Conservation (phyloP, 2,329 filamentous ascomycete species). For the Neopestalotiopsis sp. region DNA sequence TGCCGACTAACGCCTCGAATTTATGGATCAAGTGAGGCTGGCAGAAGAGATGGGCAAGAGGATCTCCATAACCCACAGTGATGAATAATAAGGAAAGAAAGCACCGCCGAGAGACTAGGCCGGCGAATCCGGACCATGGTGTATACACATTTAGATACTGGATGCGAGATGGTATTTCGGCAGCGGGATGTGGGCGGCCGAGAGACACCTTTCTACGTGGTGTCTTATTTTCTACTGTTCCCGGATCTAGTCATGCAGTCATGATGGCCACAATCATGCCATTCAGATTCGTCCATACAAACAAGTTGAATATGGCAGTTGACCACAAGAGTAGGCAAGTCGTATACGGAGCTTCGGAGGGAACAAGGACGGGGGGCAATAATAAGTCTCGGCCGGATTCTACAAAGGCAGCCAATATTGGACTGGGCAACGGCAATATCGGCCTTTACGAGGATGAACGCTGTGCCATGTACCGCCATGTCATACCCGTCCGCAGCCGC, state of each 20-base stretch:
- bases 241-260: background rate
- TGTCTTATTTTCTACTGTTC: background rate
- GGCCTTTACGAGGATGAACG: too few relatives aligned
- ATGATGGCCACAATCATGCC: background rate
- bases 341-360: too few relatives aligned
- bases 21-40: constrained; percentile 1
- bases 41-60: background rate
- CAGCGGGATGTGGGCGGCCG: background rate
- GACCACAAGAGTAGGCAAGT: too few relatives aligned
- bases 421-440: too few relatives aligned
- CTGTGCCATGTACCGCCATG: background rate
- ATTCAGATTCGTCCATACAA: too few relatives aligned
- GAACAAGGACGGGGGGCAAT: too few relatives aligned
- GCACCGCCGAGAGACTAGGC: too few relatives aligned
- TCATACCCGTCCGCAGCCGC: background rate
- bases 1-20: background rate
- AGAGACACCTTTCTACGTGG: background rate
- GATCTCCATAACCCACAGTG: background rate
- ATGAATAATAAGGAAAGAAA: too few relatives aligned
- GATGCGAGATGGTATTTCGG: background rate
- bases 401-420: too few relatives aligned
- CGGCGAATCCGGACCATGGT: background rate
- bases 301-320: too few relatives aligned
- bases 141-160: background rate
- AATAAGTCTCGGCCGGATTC: too few relatives aligned